phyloP scores from a whole-genome alignment of 2,329 filamentous ascomycete genomes.

The Lasiodiplodia citricola region DNA sequence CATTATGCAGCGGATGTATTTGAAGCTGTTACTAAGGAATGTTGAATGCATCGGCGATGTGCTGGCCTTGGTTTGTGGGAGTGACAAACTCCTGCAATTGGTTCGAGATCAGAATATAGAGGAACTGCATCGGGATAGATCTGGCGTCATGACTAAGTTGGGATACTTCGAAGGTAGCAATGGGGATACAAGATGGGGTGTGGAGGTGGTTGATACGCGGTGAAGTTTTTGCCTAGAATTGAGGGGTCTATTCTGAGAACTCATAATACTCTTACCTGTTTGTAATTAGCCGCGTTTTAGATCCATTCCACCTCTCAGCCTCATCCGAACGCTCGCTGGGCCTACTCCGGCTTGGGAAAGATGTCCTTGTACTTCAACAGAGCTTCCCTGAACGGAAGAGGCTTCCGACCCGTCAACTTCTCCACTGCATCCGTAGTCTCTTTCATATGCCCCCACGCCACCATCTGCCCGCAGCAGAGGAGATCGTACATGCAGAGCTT shows the following conservation, averaged over 20 bases:
- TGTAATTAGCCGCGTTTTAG: too few relatives aligned
- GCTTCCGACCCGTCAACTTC: slow-evolving; percentile 7
- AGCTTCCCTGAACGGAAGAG: not conserved
- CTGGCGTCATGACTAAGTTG: not conserved
- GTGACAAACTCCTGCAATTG: not conserved
- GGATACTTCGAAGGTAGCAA: not conserved
- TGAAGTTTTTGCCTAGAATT: too few relatives aligned
- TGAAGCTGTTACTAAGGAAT: not conserved
- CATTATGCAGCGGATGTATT: not conserved
- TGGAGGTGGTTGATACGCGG: not conserved
- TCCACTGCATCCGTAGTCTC: slow-evolving; percentile 1
- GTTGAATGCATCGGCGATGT: not conserved
- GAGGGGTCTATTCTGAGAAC: too few relatives aligned
- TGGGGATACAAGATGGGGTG: not conserved
- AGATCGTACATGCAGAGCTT: slow-evolving; percentile 6
- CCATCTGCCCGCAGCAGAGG: slow-evolving; percentile 5
- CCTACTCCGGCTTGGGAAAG: not conserved
- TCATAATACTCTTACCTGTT: too few relatives aligned
- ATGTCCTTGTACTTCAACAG: slow-evolving; percentile 5
- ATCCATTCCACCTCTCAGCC: too few relatives aligned
- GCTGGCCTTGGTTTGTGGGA: not conserved
- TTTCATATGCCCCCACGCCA: slow-evolving; percentile 3
- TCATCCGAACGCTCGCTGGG: slow-evolving; percentile 4
- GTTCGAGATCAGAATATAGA: not conserved
- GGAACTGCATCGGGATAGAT: not conserved